Evolutionary conservation across 1,139 yeast genomes (phyloP).

Genomic region (Yamadazyma friedrichii): DNA sequence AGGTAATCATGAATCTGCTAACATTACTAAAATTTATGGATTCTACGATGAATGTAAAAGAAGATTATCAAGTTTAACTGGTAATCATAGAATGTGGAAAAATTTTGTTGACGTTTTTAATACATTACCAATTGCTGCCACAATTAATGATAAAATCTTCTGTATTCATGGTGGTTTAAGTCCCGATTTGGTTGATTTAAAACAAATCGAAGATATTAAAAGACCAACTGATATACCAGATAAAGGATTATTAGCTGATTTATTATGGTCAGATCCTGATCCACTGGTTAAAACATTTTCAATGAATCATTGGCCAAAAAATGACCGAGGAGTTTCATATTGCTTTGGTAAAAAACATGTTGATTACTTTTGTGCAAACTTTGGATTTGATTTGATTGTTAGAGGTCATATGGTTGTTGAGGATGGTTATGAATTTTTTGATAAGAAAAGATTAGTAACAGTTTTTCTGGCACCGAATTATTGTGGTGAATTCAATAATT

Average conservation of each 20-base stretch:
- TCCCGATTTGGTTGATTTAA: constrained; percentile 64
- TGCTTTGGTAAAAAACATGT: constrained; percentile 77
- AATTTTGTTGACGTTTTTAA: constrained; percentile 78
- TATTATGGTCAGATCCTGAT: constrained; percentile 89
- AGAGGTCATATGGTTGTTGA: constrained; percentile 94
- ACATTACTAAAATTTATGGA: constrained; percentile 81
- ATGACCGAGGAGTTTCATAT: constrained; percentile 85
- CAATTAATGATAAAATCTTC: constrained; percentile 78
- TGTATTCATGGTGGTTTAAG: constrained; percentile 91
- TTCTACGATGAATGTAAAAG: constrained; percentile 88
- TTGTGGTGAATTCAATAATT: constrained; percentile 87
- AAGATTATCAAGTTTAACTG: constrained; percentile 52
- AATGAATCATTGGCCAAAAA: constrained; percentile 66
- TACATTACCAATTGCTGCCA: constrained; percentile 83
- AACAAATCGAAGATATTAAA: constrained; percentile 66
- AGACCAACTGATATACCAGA: constrained; percentile 91
- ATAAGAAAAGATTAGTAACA: constrained; percentile 73
- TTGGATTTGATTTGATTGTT: constrained; percentile 76
- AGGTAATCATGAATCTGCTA: constrained; percentile 86
- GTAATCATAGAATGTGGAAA: constrained; percentile 65
- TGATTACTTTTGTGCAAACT: constrained; percentile 63
- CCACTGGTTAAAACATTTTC: constrained; percentile 46
- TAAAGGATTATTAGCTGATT: constrained; percentile 74
- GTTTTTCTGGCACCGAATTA: constrained; percentile 87
- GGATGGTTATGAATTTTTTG: constrained; percentile 87